Conservation (phyloP, 148 eudicot genomes). For the Persicaria maculosa region DNA sequence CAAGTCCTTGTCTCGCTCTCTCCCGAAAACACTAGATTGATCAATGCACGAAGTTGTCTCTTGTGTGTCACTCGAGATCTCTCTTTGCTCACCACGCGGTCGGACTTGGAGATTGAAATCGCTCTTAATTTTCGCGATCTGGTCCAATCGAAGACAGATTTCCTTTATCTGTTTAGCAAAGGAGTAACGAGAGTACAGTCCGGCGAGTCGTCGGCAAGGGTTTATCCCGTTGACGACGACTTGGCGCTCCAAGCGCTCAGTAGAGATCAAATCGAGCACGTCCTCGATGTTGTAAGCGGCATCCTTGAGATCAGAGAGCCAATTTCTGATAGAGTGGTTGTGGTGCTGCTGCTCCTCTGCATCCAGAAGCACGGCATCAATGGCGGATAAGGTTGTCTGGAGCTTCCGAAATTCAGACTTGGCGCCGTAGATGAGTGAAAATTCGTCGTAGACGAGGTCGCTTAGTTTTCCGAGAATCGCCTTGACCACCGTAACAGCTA, state of each 20-base stretch:
- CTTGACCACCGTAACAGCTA: no score
- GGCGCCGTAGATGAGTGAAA: no score
- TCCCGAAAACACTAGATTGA: conserved; percentile 15
- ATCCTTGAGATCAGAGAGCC: conserved; percentile 20
- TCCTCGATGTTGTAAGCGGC: conserved; percentile 16
- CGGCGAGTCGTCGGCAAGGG: neutral
- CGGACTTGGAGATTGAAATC: neutral
- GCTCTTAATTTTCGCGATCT: neutral
- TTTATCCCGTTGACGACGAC: neutral
- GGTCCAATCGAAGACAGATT: neutral
- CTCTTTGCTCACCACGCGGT: neutral
- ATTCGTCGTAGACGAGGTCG: no score
- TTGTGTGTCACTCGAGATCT: neutral
- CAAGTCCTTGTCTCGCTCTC: conserved; percentile 16
- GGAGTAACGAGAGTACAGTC: neutral
- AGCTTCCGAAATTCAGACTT: no score
- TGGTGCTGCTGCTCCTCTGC: conserved; percentile 14
- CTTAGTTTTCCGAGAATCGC: no score
- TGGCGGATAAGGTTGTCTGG: no score
- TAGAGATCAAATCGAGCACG: conserved; percentile 16
- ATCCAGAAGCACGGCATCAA: conserved; percentile 3
- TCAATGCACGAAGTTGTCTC: neutral
- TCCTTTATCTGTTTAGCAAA: neutral
- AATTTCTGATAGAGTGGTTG: conserved; percentile 1
- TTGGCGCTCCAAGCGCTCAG: conserved; percentile 11